These are phyloP conservation scores for Ceriops tagal DNA, from an alignment of 345 rosid species.

Conservation along the genomic window DNA sequence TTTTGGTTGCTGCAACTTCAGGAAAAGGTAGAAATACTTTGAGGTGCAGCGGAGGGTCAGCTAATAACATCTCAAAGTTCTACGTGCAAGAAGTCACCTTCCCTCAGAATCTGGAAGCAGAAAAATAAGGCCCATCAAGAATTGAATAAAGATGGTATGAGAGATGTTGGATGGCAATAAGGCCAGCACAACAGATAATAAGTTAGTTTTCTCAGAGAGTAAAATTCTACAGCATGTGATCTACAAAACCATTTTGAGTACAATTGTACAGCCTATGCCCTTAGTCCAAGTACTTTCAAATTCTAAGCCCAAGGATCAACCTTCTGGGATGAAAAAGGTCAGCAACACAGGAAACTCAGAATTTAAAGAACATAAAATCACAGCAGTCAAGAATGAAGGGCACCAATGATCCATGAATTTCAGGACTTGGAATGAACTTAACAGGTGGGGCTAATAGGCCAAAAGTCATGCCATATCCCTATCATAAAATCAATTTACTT, in stretches of 20 bases:
- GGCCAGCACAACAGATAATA: not conserved
- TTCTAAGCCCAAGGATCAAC: not conserved
- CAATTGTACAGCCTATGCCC: no score
- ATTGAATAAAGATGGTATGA: not conserved
- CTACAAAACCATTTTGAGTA: not conserved
- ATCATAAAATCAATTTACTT: no score
- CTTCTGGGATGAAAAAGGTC: not conserved
- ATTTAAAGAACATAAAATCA: no score
- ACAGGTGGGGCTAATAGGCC: no score
- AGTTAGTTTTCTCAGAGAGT: not conserved
- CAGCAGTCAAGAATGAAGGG: no score
- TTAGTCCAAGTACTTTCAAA: no score
- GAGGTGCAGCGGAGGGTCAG: slow-evolving; percentile 25
- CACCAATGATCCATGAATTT: no score
- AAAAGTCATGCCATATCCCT: no score
- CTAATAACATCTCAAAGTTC: slow-evolving; percentile 22
- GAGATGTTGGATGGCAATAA: not conserved
- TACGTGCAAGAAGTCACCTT: slow-evolving; percentile 35
- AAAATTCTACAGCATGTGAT: slow-evolving; percentile 5
- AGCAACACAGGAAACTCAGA: no score
- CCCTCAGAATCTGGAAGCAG: slow-evolving; percentile 37
- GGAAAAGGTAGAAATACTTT: slow-evolving; percentile 28
- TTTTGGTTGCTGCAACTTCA: slow-evolving; percentile 38
- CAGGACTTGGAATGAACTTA: no score
- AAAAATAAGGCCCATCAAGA: slow-evolving; percentile 14